A percentile compares a stretch with the other conserved stretches of the same genome.
Conservation (phyloP, 1,284 basidiomycete genomes). For the Heliocybe sulcata region DNA sequence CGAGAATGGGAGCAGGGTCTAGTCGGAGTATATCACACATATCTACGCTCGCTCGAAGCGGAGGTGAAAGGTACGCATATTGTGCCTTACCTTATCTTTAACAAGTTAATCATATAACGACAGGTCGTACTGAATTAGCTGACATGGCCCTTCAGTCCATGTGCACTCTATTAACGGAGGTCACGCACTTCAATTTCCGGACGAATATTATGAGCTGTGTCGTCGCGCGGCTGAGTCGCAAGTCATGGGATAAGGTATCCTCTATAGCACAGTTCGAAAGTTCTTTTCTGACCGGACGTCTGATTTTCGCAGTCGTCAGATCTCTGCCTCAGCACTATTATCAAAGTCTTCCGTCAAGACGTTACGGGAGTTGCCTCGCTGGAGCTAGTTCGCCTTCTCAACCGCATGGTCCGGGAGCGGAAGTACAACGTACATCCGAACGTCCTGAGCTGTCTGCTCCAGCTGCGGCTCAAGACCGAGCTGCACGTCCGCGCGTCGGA, state of each 20-base stretch:
- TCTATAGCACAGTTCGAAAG: constrained; percentile 8
- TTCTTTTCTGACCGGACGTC: constrained; percentile 1
- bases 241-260: constrained; percentile 79
- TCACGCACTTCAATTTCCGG: constrained; percentile 97
- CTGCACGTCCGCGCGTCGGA: constrained; percentile 75
- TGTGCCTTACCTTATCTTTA: constrained; percentile 4
- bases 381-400: constrained; percentile 86
- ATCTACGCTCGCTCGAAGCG: constrained; percentile 78
- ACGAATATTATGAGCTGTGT: constrained; percentile 88
- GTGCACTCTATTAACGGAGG: constrained; percentile 77
- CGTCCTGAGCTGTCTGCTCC: constrained; percentile 80
- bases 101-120: constrained; percentile 12
- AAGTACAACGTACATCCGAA: constrained; percentile 87
- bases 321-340: constrained; percentile 75
- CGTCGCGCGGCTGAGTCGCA: constrained; percentile 78
- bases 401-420: constrained; percentile 95
- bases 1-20: constrained; percentile 98
- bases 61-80: constrained; percentile 74
- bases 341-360: constrained; percentile 79
- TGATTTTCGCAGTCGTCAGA: constrained; percentile 54
- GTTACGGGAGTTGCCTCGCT: constrained; percentile 75
- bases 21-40: constrained; percentile 84
- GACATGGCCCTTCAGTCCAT: constrained; percentile 77
- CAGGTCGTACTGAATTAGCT: constrained; percentile 69
- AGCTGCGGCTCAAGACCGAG: constrained; percentile 86